These are phyloP conservation scores for Dactylorhiza incarnata DNA, from an alignment of 106 monocot genomes.

Conservation along the genomic window DNA sequence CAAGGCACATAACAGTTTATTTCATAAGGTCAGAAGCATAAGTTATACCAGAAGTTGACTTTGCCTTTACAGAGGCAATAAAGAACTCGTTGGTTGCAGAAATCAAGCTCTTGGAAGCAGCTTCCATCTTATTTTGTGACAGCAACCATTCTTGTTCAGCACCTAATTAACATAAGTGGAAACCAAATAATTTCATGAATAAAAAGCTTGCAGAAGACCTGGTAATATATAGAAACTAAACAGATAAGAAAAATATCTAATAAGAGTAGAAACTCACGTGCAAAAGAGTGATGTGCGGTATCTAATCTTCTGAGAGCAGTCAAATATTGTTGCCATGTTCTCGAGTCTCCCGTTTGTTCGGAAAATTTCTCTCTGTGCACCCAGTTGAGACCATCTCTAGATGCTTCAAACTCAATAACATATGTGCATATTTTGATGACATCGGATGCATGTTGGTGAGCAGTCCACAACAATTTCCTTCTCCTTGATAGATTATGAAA, in stretches of 20 bases:
- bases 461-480: conserved; percentile 46
- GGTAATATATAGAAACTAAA: neutral
- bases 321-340: conserved; percentile 74
- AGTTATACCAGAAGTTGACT: conserved; percentile 69
- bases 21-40: neutral
- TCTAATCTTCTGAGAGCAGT: conserved; percentile 65
- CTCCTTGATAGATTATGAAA: conserved; percentile 81
- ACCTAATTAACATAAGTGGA: conserved; percentile 35
- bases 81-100: conserved; percentile 64
- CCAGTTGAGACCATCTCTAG: conserved; percentile 72
- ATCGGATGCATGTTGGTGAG: conserved; percentile 60
- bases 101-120: conserved; percentile 56
- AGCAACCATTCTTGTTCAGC: conserved; percentile 84
- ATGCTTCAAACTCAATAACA: conserved; percentile 92
- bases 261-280: conserved; percentile 33
- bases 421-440: conserved; percentile 61
- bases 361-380: conserved; percentile 38
- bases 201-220: conserved; percentile 1
- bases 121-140: conserved; percentile 65
- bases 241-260: neutral
- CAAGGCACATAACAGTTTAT: neutral
- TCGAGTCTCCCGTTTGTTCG: conserved; percentile 36
- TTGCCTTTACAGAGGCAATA: conserved; percentile 55
- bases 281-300: conserved; percentile 71
- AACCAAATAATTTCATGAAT: neutral